phyloP scores from a whole-genome alignment of 768 basidiomycete species.

The Suillus luteus region DNA sequence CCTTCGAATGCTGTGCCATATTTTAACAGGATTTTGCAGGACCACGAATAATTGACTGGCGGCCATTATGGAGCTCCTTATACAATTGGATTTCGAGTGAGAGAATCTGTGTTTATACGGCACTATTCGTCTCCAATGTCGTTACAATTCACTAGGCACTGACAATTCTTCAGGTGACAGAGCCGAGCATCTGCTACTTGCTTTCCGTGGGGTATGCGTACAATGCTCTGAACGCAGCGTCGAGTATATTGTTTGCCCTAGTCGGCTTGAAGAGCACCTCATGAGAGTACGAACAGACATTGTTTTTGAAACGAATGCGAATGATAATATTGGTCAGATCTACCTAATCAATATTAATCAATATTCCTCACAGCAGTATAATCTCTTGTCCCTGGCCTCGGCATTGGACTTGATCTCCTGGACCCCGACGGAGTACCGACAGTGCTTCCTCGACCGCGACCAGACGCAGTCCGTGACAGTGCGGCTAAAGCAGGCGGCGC shows the following conservation, averaged over 20 bases:
- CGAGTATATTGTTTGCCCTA: not conserved
- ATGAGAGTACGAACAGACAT: not conserved
- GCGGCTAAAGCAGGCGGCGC: slow-evolving; percentile 13
- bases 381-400: slow-evolving; percentile 31
- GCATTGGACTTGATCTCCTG: slow-evolving; percentile 36
- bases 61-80: not conserved
- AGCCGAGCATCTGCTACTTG: not conserved
- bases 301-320: not conserved
- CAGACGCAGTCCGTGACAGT: slow-evolving; percentile 30
- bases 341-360: slow-evolving; percentile 3
- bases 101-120: not conserved
- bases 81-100: not conserved
- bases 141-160: not conserved
- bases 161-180: not conserved
- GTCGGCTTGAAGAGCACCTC: not conserved
- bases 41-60: not conserved
- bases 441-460: slow-evolving; percentile 26
- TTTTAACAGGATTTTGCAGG: not conserved
- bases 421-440: slow-evolving; percentile 34
- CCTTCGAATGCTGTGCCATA: not conserved
- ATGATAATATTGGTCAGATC: not conserved
- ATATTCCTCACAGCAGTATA: slow-evolving; percentile 27
- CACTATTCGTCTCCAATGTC: not conserved
- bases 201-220: not conserved
- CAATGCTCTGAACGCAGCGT: not conserved